Evolutionary conservation across 108 stramenopile genomes (phyloP).

Genomic region (Fistulifera solaris): DNA sequence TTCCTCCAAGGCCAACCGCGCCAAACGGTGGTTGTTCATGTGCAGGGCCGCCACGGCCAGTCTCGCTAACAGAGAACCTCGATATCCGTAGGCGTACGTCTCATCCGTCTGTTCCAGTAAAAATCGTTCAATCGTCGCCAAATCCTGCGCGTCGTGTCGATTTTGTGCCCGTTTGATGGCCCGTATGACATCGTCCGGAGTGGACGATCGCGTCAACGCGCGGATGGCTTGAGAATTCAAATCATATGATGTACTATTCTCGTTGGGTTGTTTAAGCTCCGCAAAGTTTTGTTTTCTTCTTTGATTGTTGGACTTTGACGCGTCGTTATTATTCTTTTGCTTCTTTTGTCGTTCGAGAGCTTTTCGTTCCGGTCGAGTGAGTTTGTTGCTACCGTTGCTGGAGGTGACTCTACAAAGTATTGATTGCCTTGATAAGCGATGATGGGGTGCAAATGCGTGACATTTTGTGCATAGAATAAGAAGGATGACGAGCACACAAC

Average conservation of each 20-base stretch:
- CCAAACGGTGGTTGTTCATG: conserved; percentile 51
- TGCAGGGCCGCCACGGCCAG: conserved; percentile 76
- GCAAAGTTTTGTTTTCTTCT: conserved; percentile 5
- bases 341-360: conserved; percentile 46
- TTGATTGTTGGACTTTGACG: conserved; percentile 1
- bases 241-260: conserved; percentile 1
- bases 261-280: not conserved
- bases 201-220: conserved; percentile 33
- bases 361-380: conserved; percentile 45
- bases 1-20: conserved; percentile 49
- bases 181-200: conserved; percentile 61
- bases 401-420: too few relatives aligned
- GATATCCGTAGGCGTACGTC: conserved; percentile 57
- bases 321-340: not conserved
- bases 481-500: too few relatives aligned
- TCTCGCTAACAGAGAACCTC: conserved; percentile 67
- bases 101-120: conserved; percentile 58
- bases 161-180: conserved; percentile 75
- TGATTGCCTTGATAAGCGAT: too few relatives aligned
- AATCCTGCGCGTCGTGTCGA: conserved; percentile 56
- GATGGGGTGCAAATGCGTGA: too few relatives aligned
- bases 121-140: conserved; percentile 57
- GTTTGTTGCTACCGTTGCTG: conserved; percentile 5
- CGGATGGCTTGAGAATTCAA: conserved; percentile 42
- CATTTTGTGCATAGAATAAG: too few relatives aligned